phyloP scores from a whole-genome alignment of 176 grass and related monocot species.

The Carex kokanica region DNA sequence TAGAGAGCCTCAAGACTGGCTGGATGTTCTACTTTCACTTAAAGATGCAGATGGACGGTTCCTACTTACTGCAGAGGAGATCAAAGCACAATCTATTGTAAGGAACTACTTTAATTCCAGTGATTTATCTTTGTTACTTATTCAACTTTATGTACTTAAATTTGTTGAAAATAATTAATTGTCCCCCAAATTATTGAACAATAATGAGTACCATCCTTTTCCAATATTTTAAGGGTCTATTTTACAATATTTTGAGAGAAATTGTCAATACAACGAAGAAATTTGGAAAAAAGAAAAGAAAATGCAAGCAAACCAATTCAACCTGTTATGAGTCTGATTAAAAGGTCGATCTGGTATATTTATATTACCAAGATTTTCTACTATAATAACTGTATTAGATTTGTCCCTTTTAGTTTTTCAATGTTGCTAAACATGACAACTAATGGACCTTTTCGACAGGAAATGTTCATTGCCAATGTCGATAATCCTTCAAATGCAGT shows the following conservation, averaged over 20 bases:
- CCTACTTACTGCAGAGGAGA: conserved; percentile 10
- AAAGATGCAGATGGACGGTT: conserved; percentile 1
- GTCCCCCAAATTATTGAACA: too few relatives aligned
- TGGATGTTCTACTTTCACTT: conserved; percentile 23
- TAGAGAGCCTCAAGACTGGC: not conserved
- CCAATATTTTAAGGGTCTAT: too few relatives aligned
- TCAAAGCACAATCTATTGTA: conserved; percentile 23
- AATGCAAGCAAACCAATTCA: too few relatives aligned
- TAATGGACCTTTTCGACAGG: not conserved
- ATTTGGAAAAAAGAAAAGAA: not conserved
- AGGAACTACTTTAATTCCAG: not conserved
- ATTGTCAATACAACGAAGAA: too few relatives aligned
- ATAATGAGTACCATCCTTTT: too few relatives aligned
- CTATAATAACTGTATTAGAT: not conserved
- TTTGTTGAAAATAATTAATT: too few relatives aligned
- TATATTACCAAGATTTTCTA: too few relatives aligned
- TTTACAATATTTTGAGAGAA: too few relatives aligned
- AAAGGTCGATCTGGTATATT: not conserved
- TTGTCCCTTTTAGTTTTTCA: not conserved
- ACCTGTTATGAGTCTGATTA: not conserved
- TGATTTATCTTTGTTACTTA: not conserved
- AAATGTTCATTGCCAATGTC: not conserved
- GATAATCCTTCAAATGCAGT: conserved; percentile 39
- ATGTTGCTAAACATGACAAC: not conserved
- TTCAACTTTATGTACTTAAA: not conserved